phyloP scores from a whole-genome alignment of 305 asterid species.

The Rubia occidens region DNA sequence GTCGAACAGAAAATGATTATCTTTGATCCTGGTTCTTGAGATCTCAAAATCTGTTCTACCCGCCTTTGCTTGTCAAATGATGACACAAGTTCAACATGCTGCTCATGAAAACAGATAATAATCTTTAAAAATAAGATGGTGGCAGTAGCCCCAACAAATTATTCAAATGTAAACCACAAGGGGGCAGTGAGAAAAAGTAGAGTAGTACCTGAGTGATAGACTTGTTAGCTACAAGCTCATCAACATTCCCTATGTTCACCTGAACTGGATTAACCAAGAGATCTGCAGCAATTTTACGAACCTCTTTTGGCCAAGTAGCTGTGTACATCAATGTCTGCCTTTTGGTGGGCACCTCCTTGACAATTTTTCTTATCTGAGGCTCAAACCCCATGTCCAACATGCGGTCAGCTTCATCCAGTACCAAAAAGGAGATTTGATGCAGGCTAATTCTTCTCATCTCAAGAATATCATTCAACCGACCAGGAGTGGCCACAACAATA shows the following conservation, averaged over 20 bases:
- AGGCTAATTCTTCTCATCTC: conserved; percentile 90
- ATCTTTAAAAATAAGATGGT: neutral
- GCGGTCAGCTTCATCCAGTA: conserved; percentile 95
- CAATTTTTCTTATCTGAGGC: conserved; percentile 98
- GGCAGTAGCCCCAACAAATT: neutral
- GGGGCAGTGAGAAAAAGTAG: neutral
- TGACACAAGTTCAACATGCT: conserved; percentile 71
- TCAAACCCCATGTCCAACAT: conserved; percentile 99
- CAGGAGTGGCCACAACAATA: conserved; percentile 96
- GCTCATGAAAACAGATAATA: conserved; percentile 16
- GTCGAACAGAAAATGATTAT: conserved; percentile 91
- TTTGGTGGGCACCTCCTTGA: conserved; percentile 76
- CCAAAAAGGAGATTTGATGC: conserved; percentile 82
- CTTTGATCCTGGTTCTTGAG: conserved; percentile 95
- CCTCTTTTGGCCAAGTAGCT: conserved; percentile 99
- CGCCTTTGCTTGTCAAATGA: conserved; percentile 75
- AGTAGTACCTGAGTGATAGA: conserved; percentile 77
- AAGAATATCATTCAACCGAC: conserved; percentile 90
- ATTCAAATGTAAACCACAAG: neutral
- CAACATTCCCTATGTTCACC: conserved; percentile 85
- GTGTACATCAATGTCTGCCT: conserved; percentile 98
- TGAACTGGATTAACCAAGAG: conserved; percentile 78
- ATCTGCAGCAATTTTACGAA: conserved; percentile 91
- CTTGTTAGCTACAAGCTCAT: conserved; percentile 95
- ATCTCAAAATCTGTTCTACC: conserved; percentile 80